Base-by-base conservation (phyloP, 495 filamentous ascomycete species). In the Cairneyella variabilis region DNA sequence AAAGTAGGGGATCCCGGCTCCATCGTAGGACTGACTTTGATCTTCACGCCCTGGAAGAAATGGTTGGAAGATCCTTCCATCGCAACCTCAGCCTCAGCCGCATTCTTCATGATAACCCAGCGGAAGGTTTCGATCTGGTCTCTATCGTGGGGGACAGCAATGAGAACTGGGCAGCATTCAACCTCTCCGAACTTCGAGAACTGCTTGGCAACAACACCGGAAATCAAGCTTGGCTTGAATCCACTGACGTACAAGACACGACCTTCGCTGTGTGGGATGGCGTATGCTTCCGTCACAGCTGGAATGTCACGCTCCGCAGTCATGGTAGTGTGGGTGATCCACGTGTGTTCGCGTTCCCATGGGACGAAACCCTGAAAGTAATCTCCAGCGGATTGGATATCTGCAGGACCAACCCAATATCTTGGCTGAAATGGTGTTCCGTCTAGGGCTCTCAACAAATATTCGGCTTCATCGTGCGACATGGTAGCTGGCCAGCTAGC, bases 101-200 rank as follows among this genome's bases (percentile, higher is more conserved):
- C 3, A 14, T 42, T 43, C 4, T 16, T 36, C 53, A 56, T 54
- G 12, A 62, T 48, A 36, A 52, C 48, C 60, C 60, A 62, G 2
- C 55, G 51, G 23, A 62, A 62, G 3, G 53, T 49, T 2, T 56
- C 11, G n/a, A n/a, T n/a, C n/a, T n/a, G n/a, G n/a, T n/a, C n/a
- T n/a, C n/a, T n/a, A 12, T 44, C 40, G 26, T 41, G 43, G 12
- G 2, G 16, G 16, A 56, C 3, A 34, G 51, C 36, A 21, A 62
- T 48, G 2, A 62, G 16, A 11, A 14, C 8, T 1, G 51, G 41
- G 25, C 22, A 42, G 28, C 53, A 48, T 2, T 42, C 46, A 16
- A 56, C 43, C 4, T 16, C 37, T 7, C 42, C 60, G 34, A 36
- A 56, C 12, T 11, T 3, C 9, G 8, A 10, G 41, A 62, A 52